Base-by-base conservation (phyloP, 495 filamentous ascomycete species). In the Neurospora sublineolata region DNA sequence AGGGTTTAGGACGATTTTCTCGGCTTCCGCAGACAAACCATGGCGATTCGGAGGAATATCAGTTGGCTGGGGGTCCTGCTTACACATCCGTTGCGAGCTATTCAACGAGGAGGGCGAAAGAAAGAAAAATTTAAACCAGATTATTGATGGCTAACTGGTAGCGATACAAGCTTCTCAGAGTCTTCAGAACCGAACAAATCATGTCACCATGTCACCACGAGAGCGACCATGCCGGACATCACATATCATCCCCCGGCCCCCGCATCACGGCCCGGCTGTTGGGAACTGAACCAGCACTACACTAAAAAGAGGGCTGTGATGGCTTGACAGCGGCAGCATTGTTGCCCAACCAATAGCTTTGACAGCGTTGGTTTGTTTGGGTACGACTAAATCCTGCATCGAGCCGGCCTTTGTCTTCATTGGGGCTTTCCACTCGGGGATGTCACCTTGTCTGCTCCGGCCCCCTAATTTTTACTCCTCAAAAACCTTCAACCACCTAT, bases 1-100 rank as follows among this genome's bases (percentile, higher is more conserved):
- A 78, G 75, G 75, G 78, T 77, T 79, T 78, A 78, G 77, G 52
- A 73, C 70, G 72, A 71, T 74, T 71, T 75, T 72, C 72, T 74
- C 76, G 75, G 74, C 73, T 71, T 64, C 52, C 72, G 68, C 69
- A 71, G 69, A 64, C 76, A 76, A 76, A 76, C 44, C 73, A 75
- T 41, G 74, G 77, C 76, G 77, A 76, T 76, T 76, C 72, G 69
- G 73, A 75, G 72, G 69, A 76, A 75, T 77, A 76, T 77, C 75
- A 72, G 73, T 76, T 78, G 77, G 78, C 74, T 77, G 73, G 78
- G 78, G 72, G 6, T 33, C 7, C 46, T 27, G 27, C 52, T 33
- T 64, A 64, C 6, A 20, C 46, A 33, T 64, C 14, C 27, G 7
- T 33, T 64, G 18, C 23, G 27, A 64, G 27, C 3, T 3, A 27